Percentiles rank a stretch among this genome's conserved stretches.
Conservation (phyloP, 306 rosid genomes). For the Bauhinia variegata region DNA sequence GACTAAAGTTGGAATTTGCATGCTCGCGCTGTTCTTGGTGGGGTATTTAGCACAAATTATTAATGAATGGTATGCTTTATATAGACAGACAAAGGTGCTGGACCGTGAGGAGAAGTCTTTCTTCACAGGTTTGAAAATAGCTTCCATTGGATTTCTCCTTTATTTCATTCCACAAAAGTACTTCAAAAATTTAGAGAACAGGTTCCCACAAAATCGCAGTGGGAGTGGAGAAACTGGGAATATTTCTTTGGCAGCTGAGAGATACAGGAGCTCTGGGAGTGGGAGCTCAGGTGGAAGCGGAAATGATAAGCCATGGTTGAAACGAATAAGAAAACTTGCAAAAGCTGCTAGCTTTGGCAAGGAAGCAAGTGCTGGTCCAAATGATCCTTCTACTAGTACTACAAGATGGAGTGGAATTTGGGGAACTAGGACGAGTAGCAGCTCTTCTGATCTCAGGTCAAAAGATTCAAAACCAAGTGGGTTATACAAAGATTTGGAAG, state of each 20-base stretch:
- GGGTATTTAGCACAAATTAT: conserved; percentile 59
- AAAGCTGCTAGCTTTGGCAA: conserved; percentile 73
- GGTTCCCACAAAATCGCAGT: conserved; percentile 47
- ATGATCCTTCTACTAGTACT: conserved; percentile 83
- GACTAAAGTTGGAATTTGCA: conserved; percentile 54
- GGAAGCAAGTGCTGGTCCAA: too few species aligned
- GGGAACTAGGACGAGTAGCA: conserved; percentile 68
- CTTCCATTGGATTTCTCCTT: conserved; percentile 62
- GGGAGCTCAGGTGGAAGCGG: conserved; percentile 55
- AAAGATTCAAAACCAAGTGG: conserved; percentile 43
- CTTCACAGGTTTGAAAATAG: conserved; percentile 59
- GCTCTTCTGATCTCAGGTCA: conserved; percentile 64
- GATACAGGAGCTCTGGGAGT: conserved; percentile 38
- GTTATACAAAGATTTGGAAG: conserved; percentile 77
- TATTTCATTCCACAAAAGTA: conserved; percentile 61
- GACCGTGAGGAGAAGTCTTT: conserved; percentile 65
- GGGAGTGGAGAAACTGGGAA: conserved; percentile 37
- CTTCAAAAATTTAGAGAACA: conserved; percentile 55
- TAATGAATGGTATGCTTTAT: conserved; percentile 83
- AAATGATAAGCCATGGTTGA: conserved; percentile 71
- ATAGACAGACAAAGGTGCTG: conserved; percentile 57
- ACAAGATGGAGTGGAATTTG: conserved; percentile 61
- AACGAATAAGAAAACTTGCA: conserved; percentile 62
- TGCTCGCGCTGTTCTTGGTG: conserved; percentile 67
- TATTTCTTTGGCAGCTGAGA: conserved; percentile 34